Evolutionary conservation across 1,284 basidiomycete genomes (phyloP), one percentile per base, ranked within the genome.

Genomic region (Irpex sp.): DNA sequence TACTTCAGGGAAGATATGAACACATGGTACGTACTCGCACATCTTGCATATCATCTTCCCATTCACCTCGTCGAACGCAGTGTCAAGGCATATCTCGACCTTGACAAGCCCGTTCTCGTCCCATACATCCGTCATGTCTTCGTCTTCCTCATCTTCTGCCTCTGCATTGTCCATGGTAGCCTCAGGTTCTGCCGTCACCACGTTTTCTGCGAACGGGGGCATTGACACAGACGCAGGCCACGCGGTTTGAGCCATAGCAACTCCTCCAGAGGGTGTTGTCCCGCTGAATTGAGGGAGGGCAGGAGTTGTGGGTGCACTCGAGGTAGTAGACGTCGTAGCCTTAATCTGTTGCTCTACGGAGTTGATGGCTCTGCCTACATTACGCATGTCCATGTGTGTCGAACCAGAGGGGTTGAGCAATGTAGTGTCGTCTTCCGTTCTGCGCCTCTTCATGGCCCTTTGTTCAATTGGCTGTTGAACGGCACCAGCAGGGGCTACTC

Each of bases 11-110:
- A 31, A 11, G 8, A 34, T 8, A 5, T n/a, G 8, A 9, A n/a
- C 7, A 7, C 34, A 11, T 15, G 6, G 54, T 44, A 78, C 85
- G 70, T 63, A 85, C 86, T 74, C 67, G 79, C 86, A 88, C 59
- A 85, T 73, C 62, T 71, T 73, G 64, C 85, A 87, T 61, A 61
- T 68, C 11, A 66, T 61, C 58, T 78, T 73, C 13, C 69, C 72
- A n/a, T 75, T 72, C 55, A 70, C 36, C 21, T 59, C 38, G 17
- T 63, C 52, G 36, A 40, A 63, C 37, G 62, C 62, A 21, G 37
- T 38, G 31, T 63, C 36, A 11, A 63, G 4, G 21, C 62, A 62
- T 11, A 38, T 21, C 15, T 49, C 40, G 17, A 58, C 17, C 26
- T 31, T 55, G 17, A 62, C 40, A 8, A 62, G 55, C 9, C 60